Percentiles rank a stretch among this genome's conserved stretches.
phyloP scores from a whole-genome alignment of 2,329 filamentous ascomycete genomes.

The Aspergillus intermedius region DNA sequence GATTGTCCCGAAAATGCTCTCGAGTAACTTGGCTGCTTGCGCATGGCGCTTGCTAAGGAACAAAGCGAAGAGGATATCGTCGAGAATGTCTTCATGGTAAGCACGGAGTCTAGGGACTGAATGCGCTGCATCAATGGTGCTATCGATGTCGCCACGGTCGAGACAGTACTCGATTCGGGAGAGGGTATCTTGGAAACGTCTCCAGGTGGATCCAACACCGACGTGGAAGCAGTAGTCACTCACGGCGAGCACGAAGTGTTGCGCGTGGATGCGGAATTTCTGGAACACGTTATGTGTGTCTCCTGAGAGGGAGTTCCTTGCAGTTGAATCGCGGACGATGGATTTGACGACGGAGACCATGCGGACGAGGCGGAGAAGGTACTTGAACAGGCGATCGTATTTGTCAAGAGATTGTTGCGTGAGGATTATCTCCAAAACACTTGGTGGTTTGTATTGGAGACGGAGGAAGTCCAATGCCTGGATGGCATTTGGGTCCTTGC shows the following conservation, averaged over 20 bases:
- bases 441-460: conserved; percentile 72
- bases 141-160: conserved; percentile 38
- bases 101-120: conserved; percentile 63
- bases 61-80: conserved; percentile 67
- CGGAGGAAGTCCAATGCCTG: conserved; percentile 90
- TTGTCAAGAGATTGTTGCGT: conserved; percentile 63
- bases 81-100: conserved; percentile 65
- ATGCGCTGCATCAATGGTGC: conserved; percentile 44
- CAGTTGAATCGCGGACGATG: conserved; percentile 53
- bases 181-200: conserved; percentile 60
- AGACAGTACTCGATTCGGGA: conserved; percentile 56
- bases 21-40: conserved; percentile 64
- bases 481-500: conserved; percentile 74
- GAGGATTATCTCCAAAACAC: conserved; percentile 65
- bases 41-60: conserved; percentile 69
- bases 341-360: conserved; percentile 70
- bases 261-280: conserved; percentile 67
- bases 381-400: conserved; percentile 79
- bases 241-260: conserved; percentile 69
- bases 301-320: conserved; percentile 24
- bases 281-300: conserved; percentile 40
- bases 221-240: conserved; percentile 73
- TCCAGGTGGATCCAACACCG: conserved; percentile 69
- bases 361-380: conserved; percentile 68
- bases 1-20: conserved; percentile 69